Evolutionary conservation across 441 rosid genomes (phyloP).

Genomic region (Corymbia calophylla): DNA sequence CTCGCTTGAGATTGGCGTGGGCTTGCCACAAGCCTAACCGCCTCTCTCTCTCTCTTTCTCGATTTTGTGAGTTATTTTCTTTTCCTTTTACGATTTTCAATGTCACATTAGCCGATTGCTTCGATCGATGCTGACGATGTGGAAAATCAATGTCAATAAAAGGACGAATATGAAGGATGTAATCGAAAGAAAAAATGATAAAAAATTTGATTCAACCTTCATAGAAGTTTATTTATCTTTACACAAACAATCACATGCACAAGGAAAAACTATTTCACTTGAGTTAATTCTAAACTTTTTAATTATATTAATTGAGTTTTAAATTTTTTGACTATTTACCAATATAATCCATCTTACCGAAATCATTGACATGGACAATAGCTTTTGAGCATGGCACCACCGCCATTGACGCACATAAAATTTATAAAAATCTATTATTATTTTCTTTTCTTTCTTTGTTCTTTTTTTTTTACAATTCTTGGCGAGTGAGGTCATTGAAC

Average conservation of each 20-base stretch:
- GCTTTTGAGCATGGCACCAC: rapidly evolving
- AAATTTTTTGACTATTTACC: background rate
- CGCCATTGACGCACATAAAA: rapidly evolving
- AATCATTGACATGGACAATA: rapidly evolving
- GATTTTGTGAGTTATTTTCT: background rate
- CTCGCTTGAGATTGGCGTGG: background rate
- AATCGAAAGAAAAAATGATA: background rate
- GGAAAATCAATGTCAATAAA: background rate
- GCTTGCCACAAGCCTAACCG: background rate
- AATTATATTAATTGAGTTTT: too few species aligned
- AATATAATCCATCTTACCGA: rapidly evolving
- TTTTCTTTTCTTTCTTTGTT: too few species aligned
- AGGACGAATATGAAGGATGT: background rate
- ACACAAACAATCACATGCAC: background rate
- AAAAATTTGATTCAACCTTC: background rate
- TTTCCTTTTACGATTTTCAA: background rate
- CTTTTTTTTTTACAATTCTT: too few species aligned
- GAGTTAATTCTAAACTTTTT: background rate
- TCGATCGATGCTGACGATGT: background rate
- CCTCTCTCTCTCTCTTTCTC: background rate
- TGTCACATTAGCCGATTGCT: background rate
- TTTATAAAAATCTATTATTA: too few species aligned
- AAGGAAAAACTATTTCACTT: background rate
- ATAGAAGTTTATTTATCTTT: background rate
- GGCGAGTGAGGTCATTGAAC: too few species aligned